A percentile compares a stretch with the other conserved stretches of the same genome.
These are phyloP conservation scores for Pythium angustatum DNA, from an alignment of 352 stramenopile species.

Conservation along the genomic window DNA sequence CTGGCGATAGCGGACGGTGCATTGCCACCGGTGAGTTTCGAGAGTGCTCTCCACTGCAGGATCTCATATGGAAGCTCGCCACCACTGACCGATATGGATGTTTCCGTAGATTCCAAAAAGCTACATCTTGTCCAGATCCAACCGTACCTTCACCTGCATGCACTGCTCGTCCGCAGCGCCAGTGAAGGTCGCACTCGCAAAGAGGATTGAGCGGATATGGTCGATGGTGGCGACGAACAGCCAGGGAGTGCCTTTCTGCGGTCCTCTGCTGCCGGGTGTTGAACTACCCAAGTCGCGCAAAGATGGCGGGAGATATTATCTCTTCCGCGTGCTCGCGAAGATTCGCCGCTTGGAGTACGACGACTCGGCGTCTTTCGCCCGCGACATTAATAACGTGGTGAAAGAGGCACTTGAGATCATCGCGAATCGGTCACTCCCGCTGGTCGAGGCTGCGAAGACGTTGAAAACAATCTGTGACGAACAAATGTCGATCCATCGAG, in stretches of 20 bases:
- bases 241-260: slow-evolving; percentile 81
- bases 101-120: slow-evolving; percentile 47
- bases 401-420: slow-evolving; percentile 65
- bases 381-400: slow-evolving; percentile 69
- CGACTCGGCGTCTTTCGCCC: slow-evolving; percentile 54
- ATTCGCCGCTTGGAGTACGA: slow-evolving; percentile 76
- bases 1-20: slow-evolving; percentile 59
- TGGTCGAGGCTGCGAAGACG: slow-evolving; percentile 71
- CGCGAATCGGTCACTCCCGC: slow-evolving; percentile 48
- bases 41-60: neutral
- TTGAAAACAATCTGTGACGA: slow-evolving; percentile 77
- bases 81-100: neutral
- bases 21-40: slow-evolving; percentile 51
- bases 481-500: slow-evolving; percentile 69
- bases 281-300: slow-evolving; percentile 30
- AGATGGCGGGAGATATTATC: slow-evolving; percentile 38
- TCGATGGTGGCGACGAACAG: slow-evolving; percentile 84
- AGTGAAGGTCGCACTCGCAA: slow-evolving; percentile 69
- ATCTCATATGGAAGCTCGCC: too few relatives aligned
- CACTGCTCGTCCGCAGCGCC: slow-evolving; percentile 62
- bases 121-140: slow-evolving; percentile 68
- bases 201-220: slow-evolving; percentile 82
- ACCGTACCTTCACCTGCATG: slow-evolving; percentile 66
- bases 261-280: slow-evolving; percentile 67
- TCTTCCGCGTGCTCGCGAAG: slow-evolving; percentile 75